Percentiles rank a stretch among this genome's conserved stretches.
These are phyloP conservation scores for Pseudogymnoascus sp. DNA, from an alignment of 2,329 filamentous ascomycete species.

Conservation along the genomic window DNA sequence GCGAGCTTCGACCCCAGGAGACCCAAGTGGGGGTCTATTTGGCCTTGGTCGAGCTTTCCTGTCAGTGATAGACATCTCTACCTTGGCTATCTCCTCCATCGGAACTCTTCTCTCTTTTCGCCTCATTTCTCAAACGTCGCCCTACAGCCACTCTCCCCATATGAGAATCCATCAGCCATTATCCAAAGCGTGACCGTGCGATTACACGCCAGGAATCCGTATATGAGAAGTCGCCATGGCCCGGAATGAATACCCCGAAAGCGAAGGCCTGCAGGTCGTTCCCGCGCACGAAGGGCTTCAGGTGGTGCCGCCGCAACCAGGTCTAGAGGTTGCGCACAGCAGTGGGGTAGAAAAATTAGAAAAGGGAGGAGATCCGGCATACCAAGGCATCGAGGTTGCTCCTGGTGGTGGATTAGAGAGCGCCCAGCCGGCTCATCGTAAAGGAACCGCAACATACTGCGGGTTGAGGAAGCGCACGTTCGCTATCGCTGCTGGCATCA, in stretches of 20 bases:
- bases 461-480: neutral
- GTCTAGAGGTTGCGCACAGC: neutral
- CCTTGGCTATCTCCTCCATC: neutral
- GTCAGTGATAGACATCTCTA: neutral
- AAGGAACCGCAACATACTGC: neutral
- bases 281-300: neutral
- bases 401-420: neutral
- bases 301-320: neutral
- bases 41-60: neutral
- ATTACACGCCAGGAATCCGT: neutral
- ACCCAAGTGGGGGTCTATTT: neutral
- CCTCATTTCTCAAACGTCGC: neutral
- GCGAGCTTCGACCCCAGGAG: neutral
- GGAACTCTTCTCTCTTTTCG: neutral
- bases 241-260: neutral
- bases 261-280: neutral
- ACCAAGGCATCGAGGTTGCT: slow-evolving; percentile 2
- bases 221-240: slow-evolving; percentile 3
- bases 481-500: neutral
- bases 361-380: neutral
- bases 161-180: neutral
- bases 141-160: neutral
- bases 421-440: neutral
- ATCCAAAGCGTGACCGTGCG: neutral
- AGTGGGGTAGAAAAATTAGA: neutral